Percentiles rank a stretch among this genome's conserved stretches.
Evolutionary conservation across 768 basidiomycete genomes (phyloP).

Genomic region (Auricularia cornea): DNA sequence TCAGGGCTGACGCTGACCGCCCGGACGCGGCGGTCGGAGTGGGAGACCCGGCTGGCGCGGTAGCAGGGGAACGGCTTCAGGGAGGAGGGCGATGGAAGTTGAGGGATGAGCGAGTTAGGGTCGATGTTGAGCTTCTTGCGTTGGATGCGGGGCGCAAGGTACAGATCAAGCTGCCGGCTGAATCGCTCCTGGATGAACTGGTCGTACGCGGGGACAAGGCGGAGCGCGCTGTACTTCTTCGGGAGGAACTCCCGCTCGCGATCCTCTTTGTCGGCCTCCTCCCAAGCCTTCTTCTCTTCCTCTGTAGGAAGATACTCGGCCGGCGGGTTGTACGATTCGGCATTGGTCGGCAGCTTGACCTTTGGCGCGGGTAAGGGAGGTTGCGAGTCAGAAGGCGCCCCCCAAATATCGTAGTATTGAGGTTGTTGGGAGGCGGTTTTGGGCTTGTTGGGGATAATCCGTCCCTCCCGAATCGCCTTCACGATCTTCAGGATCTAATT

Average conservation of each 20-base stretch:
- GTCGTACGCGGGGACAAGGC: conserved; percentile 87
- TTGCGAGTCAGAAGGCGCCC: conserved; percentile 53
- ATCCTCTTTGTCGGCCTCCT: conserved; percentile 77
- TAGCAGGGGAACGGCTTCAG: conserved; percentile 92
- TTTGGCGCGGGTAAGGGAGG: conserved; percentile 94
- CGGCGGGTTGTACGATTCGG: conserved; percentile 98
- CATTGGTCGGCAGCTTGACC: conserved; percentile 75
- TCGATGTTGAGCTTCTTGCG: conserved; percentile 85
- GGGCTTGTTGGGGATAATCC: conserved; percentile 85
- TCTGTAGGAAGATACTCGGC: conserved; percentile 89
- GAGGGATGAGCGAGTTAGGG: conserved; percentile 84
- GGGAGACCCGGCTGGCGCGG: conserved; percentile 60
- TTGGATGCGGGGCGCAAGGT: conserved; percentile 89
- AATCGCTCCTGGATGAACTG: conserved; percentile 92
- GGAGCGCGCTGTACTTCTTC: conserved; percentile 72
- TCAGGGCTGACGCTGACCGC: conserved; percentile 77
- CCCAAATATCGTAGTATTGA: conserved; percentile 86
- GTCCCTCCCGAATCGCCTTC: conserved; percentile 92
- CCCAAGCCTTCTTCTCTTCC: conserved; percentile 76
- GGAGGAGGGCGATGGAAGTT: conserved; percentile 85
- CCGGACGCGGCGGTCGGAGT: conserved; percentile 59
- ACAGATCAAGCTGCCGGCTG: conserved; percentile 87
- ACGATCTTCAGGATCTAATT: conserved; percentile 97
- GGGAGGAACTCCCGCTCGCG: conserved; percentile 85
- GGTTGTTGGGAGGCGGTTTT: conserved; percentile 55